These are phyloP conservation scores for Saksenaea oblongispora DNA, from an alignment of 371 early-diverging fungal genomes.

Conservation along the genomic window DNA sequence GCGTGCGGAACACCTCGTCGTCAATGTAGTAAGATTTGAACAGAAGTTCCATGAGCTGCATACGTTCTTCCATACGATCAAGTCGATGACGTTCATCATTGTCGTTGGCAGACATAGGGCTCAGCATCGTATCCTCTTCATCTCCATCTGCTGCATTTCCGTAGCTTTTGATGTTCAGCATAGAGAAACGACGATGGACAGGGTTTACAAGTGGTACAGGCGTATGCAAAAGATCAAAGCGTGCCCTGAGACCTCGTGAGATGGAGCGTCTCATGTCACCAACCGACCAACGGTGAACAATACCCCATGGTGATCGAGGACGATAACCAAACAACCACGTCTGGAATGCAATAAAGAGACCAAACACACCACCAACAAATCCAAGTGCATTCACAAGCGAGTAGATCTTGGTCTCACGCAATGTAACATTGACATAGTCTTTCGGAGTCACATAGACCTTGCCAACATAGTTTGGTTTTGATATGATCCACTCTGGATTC, in stretches of 20 bases:
- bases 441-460: conserved; percentile 16
- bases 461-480: not conserved
- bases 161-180: not conserved
- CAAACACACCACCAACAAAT: conserved; percentile 34
- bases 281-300: conserved; percentile 40
- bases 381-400: conserved; percentile 28
- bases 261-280: conserved; percentile 23
- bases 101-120: conserved; percentile 1
- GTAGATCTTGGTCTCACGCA: conserved; percentile 26
- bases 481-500: not conserved
- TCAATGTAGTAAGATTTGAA: conserved; percentile 39
- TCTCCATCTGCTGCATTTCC: not conserved
- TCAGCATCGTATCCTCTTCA: not conserved
- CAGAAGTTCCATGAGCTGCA: conserved; percentile 36
- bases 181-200: conserved; percentile 20
- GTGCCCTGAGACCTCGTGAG: conserved; percentile 16
- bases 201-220: conserved; percentile 38
- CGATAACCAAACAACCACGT: conserved; percentile 38
- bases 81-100: conserved; percentile 19
- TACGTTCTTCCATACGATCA: conserved; percentile 29
- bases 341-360: conserved; percentile 33
- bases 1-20: conserved; percentile 30
- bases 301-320: conserved; percentile 42
- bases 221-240: conserved; percentile 19
- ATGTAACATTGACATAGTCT: not conserved